phyloP scores from a whole-genome alignment of 2,329 filamentous ascomycete species.

The Pestalotiopsis sp. region DNA sequence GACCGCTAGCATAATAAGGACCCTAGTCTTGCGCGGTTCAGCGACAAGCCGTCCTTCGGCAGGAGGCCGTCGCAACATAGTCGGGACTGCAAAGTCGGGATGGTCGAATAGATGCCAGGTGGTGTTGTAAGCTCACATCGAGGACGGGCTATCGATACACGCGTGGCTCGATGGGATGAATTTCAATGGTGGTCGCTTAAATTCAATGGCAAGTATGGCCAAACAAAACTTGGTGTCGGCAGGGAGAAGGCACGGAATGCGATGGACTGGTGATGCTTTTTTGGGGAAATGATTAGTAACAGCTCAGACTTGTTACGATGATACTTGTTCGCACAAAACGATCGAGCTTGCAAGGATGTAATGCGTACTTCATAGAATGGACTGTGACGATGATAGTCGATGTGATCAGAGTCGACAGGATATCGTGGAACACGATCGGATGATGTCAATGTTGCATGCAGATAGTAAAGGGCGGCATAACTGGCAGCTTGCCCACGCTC shows the following conservation, averaged over 20 bases:
- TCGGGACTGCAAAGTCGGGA: slow-evolving; percentile 32
- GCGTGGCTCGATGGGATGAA: background rate
- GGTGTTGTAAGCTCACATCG: slow-evolving; percentile 9
- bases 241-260: background rate
- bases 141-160: background rate
- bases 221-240: background rate
- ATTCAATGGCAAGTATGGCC: background rate
- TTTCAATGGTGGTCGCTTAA: background rate
- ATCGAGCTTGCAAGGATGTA: background rate
- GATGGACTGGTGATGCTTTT: background rate
- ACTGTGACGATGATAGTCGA: background rate
- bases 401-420: background rate
- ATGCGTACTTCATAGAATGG: background rate
- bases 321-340: background rate
- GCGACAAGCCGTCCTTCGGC: slow-evolving; percentile 51
- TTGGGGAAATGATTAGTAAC: too few relatives aligned
- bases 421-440: background rate
- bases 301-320: too few relatives aligned
- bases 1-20: slow-evolving; percentile 50
- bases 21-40: slow-evolving; percentile 36
- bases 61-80: slow-evolving; percentile 61
- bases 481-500: background rate
- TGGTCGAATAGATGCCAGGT: background rate
- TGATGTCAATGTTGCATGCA: background rate
- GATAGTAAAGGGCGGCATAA: background rate